A percentile compares a stretch with the other conserved stretches of the same genome.
These are phyloP conservation scores for Coemansia sp. DNA, from an alignment of 192 early-diverging fungal species.

Conservation along the genomic window DNA sequence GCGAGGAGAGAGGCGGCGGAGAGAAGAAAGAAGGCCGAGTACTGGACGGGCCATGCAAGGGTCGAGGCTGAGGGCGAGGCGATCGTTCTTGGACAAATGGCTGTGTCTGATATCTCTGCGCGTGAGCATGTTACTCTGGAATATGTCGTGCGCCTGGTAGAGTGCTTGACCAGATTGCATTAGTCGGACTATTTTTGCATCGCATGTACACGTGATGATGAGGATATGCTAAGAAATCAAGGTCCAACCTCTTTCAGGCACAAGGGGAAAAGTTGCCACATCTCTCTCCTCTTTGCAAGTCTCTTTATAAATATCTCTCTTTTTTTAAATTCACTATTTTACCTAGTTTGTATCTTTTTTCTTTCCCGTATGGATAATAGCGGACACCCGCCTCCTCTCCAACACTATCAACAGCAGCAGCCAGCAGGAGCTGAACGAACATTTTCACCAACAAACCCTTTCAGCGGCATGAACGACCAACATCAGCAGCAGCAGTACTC, in stretches of 20 bases:
- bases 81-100: conserved; percentile 24
- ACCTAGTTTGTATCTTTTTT: background rate
- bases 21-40: conserved; percentile 22
- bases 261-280: background rate
- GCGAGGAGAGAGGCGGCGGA: conserved; percentile 14
- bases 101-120: conserved; percentile 41
- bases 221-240: background rate
- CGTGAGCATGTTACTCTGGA: conserved; percentile 34
- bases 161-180: conserved; percentile 41
- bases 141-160: conserved; percentile 42
- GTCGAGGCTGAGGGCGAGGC: conserved; percentile 40
- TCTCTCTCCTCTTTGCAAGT: conserved; percentile 1
- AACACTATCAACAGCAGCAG: background rate
- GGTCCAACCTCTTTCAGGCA: background rate
- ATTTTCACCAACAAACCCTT: conserved; percentile 54
- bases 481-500: conserved; percentile 17
- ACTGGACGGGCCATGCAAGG: conserved; percentile 28
- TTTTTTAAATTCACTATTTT: background rate
- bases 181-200: background rate
- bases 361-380: conserved; percentile 1
- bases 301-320: too few species aligned
- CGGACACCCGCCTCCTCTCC: conserved; percentile 23
- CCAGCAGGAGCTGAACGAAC: conserved; percentile 11
- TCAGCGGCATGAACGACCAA: conserved; percentile 34
- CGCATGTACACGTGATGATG: background rate